These are phyloP conservation scores for Wickerhamiella australiensis DNA, from an alignment of 805 yeast species.

Conservation along the genomic window DNA sequence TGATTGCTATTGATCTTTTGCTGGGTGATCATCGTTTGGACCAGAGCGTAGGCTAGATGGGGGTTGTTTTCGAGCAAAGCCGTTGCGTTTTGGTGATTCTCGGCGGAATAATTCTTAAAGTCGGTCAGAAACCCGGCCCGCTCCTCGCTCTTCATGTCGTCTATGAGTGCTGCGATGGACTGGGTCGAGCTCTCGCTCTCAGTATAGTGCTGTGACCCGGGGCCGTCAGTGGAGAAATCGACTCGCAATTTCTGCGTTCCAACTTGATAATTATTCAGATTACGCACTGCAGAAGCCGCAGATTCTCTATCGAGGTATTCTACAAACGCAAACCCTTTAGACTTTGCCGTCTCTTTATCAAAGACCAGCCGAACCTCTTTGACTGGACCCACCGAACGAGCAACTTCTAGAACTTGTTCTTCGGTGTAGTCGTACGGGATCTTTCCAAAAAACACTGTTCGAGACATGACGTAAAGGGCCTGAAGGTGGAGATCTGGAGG, in stretches of 20 bases:
- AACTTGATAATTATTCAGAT: slow-evolving; percentile 63
- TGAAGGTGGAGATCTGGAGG: too few relatives aligned
- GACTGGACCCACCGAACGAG: slow-evolving; percentile 82
- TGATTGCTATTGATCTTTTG: slow-evolving; percentile 26
- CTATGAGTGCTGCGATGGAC: slow-evolving; percentile 18
- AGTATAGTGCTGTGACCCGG: slow-evolving; percentile 26
- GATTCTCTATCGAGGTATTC: slow-evolving; percentile 75
- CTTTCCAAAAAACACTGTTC: slow-evolving; percentile 63
- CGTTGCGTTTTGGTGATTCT: slow-evolving; percentile 46
- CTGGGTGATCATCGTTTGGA: slow-evolving; percentile 48
- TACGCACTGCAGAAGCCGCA: slow-evolving; percentile 82
- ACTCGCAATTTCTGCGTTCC: slow-evolving; percentile 66
- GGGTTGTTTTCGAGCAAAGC: slow-evolving; percentile 58
- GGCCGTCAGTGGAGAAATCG: slow-evolving; percentile 49
- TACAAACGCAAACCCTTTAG: slow-evolving; percentile 83
- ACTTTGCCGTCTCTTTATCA: slow-evolving; percentile 79
- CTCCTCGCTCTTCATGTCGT: slow-evolving; percentile 27
- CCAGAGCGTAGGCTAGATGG: slow-evolving; percentile 70
- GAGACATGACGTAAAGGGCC: too few relatives aligned
- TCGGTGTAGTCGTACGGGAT: slow-evolving; percentile 91
- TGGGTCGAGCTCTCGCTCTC: slow-evolving; percentile 2
- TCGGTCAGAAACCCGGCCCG: slow-evolving; percentile 42
- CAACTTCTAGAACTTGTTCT: slow-evolving; percentile 79
- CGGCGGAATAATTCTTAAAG: slow-evolving; percentile 44
- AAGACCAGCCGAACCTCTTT: slow-evolving; percentile 60